A percentile compares a stretch with the other conserved stretches of the same genome.
These are phyloP conservation scores for Talaromyces sp. DNA, from an alignment of 2,329 filamentous ascomycete genomes.

Conservation along the genomic window DNA sequence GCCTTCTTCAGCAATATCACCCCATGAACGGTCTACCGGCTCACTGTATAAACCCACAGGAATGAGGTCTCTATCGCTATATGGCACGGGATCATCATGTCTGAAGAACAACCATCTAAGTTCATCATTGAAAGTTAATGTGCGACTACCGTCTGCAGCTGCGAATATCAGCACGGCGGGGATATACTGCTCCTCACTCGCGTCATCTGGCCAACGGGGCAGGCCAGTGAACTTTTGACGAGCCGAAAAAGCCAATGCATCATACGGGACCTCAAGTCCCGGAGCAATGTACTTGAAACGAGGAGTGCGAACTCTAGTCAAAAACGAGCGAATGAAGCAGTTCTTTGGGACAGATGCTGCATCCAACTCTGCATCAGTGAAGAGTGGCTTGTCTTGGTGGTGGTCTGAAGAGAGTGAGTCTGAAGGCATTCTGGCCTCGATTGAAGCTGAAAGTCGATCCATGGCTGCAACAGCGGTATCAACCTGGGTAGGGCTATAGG, in stretches of 20 bases:
- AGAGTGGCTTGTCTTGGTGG: not conserved
- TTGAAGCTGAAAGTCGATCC: conserved; percentile 2
- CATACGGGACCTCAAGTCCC: conserved; percentile 8
- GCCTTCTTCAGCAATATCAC: conserved; percentile 6
- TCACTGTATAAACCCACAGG: conserved; percentile 10
- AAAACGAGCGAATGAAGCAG: conserved; percentile 10
- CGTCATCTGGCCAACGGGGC: not conserved
- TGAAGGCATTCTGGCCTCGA: conserved; percentile 5
- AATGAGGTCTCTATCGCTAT: not conserved
- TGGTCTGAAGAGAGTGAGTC: not conserved
- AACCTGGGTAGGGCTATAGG: conserved; percentile 15
- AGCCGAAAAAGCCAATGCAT: not conserved
- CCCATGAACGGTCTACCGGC: not conserved
- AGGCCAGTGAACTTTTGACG: not conserved
- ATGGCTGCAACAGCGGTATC: conserved; percentile 17
- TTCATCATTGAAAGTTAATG: not conserved
- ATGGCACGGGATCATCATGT: not conserved
- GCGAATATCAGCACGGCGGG: too few relatives aligned
- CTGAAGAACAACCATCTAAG: not conserved
- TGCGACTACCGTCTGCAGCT: too few relatives aligned
- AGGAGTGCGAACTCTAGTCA: conserved; percentile 7
- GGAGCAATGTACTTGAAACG: conserved; percentile 9
- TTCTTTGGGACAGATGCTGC: conserved; percentile 1
- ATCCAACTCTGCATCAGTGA: conserved; percentile 9
- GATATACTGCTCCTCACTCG: too few relatives aligned